Conservation (phyloP, 1,284 basidiomycete genomes). For the Trichosporon coremiiforme region DNA sequence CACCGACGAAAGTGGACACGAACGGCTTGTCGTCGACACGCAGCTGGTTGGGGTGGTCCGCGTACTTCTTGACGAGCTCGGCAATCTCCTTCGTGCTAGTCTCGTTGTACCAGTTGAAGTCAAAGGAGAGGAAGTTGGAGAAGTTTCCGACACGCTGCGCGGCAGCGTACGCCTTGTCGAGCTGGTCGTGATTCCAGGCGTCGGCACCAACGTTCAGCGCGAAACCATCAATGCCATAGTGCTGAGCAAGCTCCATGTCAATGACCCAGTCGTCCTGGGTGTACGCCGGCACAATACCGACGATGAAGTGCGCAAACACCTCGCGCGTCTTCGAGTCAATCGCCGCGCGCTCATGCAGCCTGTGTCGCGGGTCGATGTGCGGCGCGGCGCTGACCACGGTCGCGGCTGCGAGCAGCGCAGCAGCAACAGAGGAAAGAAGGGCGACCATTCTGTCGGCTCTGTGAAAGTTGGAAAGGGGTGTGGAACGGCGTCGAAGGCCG, state of each 20-base stretch:
- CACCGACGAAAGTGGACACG: slow-evolving; percentile 53
- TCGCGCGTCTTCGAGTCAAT: slow-evolving; percentile 26
- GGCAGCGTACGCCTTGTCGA: slow-evolving; percentile 50
- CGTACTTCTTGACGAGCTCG: slow-evolving; percentile 41
- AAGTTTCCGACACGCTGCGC: slow-evolving; percentile 42
- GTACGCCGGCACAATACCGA: slow-evolving; percentile 65
- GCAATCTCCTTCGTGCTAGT: slow-evolving; percentile 29
- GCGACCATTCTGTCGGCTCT: slow-evolving; percentile 3
- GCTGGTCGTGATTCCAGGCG: slow-evolving; percentile 45
- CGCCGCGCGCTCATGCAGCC: slow-evolving; percentile 2
- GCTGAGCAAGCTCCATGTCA: slow-evolving; percentile 50
- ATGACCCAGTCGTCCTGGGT: slow-evolving; percentile 39
- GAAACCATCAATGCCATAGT: slow-evolving; percentile 52
- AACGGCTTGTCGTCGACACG: slow-evolving; percentile 49
- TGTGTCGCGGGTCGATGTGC: slow-evolving; percentile 12
- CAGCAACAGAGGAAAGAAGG: not conserved
- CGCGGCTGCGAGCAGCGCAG: slow-evolving; percentile 3
- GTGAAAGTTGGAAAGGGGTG: not conserved
- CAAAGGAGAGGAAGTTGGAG: slow-evolving; percentile 53
- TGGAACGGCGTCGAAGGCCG: not conserved
- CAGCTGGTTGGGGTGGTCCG: slow-evolving; percentile 39
- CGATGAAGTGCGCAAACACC: slow-evolving; percentile 64
- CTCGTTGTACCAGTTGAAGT: slow-evolving; percentile 55
- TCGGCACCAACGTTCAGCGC: slow-evolving; percentile 55
- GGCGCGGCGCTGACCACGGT: not conserved